Conservation (phyloP, 2,329 filamentous ascomycete species). For the Ramularia endophylla region DNA sequence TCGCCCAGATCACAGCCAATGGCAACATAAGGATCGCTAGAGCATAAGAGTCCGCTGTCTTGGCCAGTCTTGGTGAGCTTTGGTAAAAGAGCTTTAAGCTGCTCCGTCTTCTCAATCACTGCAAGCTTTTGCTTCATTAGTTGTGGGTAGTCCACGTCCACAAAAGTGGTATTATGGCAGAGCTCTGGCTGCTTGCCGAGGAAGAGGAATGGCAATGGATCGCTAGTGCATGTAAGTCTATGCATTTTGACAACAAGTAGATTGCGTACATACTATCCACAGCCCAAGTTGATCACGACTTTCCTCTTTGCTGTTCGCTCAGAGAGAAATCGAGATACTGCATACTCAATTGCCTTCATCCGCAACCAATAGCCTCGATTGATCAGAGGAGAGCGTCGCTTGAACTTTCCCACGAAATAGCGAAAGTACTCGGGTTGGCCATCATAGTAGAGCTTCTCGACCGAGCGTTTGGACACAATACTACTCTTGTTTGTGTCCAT, state of each 20-base stretch:
- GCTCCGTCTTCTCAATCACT: slow-evolving; percentile 58
- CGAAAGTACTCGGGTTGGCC: slow-evolving; percentile 76
- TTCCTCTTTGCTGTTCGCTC: slow-evolving; percentile 53
- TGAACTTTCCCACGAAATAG: slow-evolving; percentile 79
- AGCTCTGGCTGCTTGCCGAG: slow-evolving; percentile 58
- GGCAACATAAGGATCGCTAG: slow-evolving; percentile 67
- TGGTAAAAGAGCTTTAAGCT: slow-evolving; percentile 49
- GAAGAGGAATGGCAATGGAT: slow-evolving; percentile 81
- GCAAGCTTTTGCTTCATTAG: slow-evolving; percentile 69
- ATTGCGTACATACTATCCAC: slow-evolving; percentile 63
- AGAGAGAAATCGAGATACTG: slow-evolving; percentile 67
- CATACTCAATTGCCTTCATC: slow-evolving; percentile 72
- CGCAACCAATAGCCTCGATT: slow-evolving; percentile 86
- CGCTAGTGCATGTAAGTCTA: slow-evolving; percentile 48
- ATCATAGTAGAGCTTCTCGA: slow-evolving; percentile 80
- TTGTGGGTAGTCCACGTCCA: slow-evolving; percentile 82
- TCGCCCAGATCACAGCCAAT: slow-evolving; percentile 76
- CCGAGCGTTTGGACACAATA: slow-evolving; percentile 86
- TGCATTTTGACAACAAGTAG: slow-evolving; percentile 2
- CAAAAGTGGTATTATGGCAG: slow-evolving; percentile 58
- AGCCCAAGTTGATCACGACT: slow-evolving; percentile 77
- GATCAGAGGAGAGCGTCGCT: slow-evolving; percentile 78
- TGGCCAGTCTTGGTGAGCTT: slow-evolving; percentile 33
- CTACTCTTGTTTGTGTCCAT: slow-evolving; percentile 75
- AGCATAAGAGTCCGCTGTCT: slow-evolving; percentile 48